Evolutionary conservation across 495 filamentous ascomycete species (phyloP), one percentile per base, ranked within the genome.

Genomic region (Penicillium atrosanguineum): DNA sequence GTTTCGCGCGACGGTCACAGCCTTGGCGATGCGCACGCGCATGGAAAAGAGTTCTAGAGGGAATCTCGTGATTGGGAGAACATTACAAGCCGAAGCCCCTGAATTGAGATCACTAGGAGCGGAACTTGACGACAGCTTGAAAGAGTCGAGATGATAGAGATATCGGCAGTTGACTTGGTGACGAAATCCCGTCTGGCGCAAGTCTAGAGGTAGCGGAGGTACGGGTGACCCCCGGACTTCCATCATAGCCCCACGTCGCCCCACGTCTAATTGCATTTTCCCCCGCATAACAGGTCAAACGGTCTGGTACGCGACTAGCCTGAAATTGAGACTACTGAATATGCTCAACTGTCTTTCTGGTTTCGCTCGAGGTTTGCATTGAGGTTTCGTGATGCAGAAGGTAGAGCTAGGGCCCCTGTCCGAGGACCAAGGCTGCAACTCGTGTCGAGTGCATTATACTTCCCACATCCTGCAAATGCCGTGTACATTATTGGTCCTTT

Each of bases 181-280:
- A 34, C 12, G 31, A 34, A 34, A 34, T 34, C 31, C 31, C 31
- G 31, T 34, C 31, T 7, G 28, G 7, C 7, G 7, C 28, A 31
- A 6, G 11, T 31, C 28, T 31, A 8, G 7, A 31, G 28, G 28
- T 1, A 34, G 31, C 9, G 9, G 31, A 14, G 23, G 23, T 23
- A 5, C 23, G 23, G 23, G 5, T 23, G 23, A 34, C 31, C 31
- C 28, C 31, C 31, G 31, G 31, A 34, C 31, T 34, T 14, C 11
- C 31, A 34, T 34, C 31, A 34, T 34, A 11, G 47, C 47, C 47
- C 47, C 47, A 49, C 47, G 37, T 49, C 47, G 23, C 47, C 47
- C 36, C 47, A 25, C 37, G 16, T 9, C 23, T 20, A 40, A 28
- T 15, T 11, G 23, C 23, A 37, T 6, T 5, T 12, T 6, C 23